phyloP scores from a whole-genome alignment of 192 early-diverging fungal genomes.

The Coemansia sp. region DNA sequence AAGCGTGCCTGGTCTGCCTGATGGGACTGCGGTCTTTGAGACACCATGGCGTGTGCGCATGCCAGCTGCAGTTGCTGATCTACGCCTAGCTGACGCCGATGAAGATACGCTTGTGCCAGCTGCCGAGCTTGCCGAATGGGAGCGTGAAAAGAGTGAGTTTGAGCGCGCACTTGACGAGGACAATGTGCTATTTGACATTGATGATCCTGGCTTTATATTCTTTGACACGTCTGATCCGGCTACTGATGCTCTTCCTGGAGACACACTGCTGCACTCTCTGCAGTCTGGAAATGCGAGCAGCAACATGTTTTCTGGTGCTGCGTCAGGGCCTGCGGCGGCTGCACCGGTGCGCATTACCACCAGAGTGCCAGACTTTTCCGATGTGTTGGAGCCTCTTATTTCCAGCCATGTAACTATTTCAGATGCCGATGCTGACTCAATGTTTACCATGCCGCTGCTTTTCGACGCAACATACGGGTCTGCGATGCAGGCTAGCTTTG shows the following conservation, averaged over 20 bases:
- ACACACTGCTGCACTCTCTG: not conserved
- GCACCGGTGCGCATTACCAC: constrained; percentile 50
- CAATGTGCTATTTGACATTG: constrained; percentile 54
- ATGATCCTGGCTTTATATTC: constrained; percentile 55
- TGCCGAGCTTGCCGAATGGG: constrained; percentile 47
- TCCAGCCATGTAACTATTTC: constrained; percentile 7
- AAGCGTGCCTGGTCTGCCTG: constrained; percentile 26
- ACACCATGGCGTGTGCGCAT: constrained; percentile 48
- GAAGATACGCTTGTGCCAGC: constrained; percentile 46
- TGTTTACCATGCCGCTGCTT: constrained; percentile 37
- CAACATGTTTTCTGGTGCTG: not conserved
- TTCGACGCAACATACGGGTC: constrained; percentile 22
- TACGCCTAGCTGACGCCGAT: constrained; percentile 28
- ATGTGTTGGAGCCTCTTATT: constrained; percentile 15
- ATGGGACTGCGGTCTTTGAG: constrained; percentile 42
- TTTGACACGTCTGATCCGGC: constrained; percentile 33
- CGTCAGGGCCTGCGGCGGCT: constrained; percentile 8
- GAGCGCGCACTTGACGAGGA: constrained; percentile 56
- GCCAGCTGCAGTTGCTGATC: constrained; percentile 27
- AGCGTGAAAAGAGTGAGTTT: constrained; percentile 49
- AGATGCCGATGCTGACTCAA: constrained; percentile 29
- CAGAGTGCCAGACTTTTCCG: constrained; percentile 45
- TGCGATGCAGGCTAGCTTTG: constrained; percentile 19
- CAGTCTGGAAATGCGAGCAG: not conserved
- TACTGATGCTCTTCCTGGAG: not conserved